Evolutionary conservation across 139 green algal genomes (phyloP).

Genomic region (Coelastrella sp.): DNA sequence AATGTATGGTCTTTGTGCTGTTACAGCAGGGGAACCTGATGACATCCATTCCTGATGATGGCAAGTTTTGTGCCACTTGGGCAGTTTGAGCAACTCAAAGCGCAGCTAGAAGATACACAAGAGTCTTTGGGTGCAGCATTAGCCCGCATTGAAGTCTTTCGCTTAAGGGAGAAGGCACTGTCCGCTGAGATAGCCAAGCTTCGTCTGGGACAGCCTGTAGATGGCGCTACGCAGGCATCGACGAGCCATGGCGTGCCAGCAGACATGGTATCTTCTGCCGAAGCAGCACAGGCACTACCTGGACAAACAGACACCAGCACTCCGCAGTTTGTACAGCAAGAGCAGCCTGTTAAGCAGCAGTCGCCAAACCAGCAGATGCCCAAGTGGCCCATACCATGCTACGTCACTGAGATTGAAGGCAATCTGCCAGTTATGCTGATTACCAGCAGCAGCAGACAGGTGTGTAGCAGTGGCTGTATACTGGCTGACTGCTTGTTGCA

Average conservation of each 20-base stretch:
- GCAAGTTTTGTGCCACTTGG: conserved; percentile 16
- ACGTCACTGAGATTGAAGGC: conserved; percentile 27
- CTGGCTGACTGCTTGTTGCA: neutral
- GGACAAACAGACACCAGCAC: neutral
- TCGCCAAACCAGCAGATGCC: conserved; percentile 12
- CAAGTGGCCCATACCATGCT: conserved; percentile 14
- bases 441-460: conserved; percentile 15
- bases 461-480: neutral
- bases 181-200: conserved; percentile 36
- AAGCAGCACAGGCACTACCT: neutral
- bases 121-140: conserved; percentile 50
- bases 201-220: neutral
- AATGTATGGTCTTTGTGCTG: too few relatives aligned
- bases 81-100: conserved; percentile 29
- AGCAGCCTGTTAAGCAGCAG: neutral
- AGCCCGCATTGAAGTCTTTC: conserved; percentile 51
- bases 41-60: conserved; percentile 52
- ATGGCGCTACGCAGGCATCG: too few relatives aligned
- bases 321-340: neutral
- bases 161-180: conserved; percentile 48
- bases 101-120: conserved; percentile 55
- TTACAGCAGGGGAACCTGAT: too few relatives aligned
- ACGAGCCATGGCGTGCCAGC: too few relatives aligned
- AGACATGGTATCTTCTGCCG: too few relatives aligned
- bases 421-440: conserved; percentile 28